These are phyloP conservation scores for Fusarium haematococcum DNA, from an alignment of 2,329 filamentous ascomycete species.

Conservation along the genomic window DNA sequence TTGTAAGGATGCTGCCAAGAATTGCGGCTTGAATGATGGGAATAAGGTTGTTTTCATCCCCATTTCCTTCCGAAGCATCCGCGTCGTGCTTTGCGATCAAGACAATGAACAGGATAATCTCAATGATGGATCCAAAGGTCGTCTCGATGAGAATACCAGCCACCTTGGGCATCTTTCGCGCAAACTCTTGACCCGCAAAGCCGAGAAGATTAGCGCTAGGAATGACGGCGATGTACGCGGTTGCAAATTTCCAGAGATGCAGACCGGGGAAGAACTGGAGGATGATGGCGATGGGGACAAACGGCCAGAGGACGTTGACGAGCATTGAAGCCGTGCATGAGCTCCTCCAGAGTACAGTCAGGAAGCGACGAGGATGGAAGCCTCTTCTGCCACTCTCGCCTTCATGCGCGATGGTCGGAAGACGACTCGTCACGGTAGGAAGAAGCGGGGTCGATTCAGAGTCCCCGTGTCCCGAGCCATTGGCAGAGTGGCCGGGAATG, in stretches of 20 bases:
- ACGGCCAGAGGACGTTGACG: slow-evolving; percentile 62
- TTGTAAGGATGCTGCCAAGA: slow-evolving; percentile 76
- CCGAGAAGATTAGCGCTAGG: slow-evolving; percentile 62
- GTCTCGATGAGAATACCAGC: slow-evolving; percentile 64
- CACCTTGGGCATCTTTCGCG: slow-evolving; percentile 73
- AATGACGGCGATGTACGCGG: slow-evolving; percentile 61
- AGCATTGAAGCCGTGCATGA: slow-evolving; percentile 58
- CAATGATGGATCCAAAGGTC: slow-evolving; percentile 72
- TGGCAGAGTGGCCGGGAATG: slow-evolving; percentile 10
- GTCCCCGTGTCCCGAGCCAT: slow-evolving; percentile 13
- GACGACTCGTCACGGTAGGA: slow-evolving; percentile 33
- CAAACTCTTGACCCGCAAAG: slow-evolving; percentile 66
- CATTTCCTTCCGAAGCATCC: slow-evolving; percentile 27
- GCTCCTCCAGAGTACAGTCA: slow-evolving; percentile 56
- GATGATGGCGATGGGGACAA: slow-evolving; percentile 59
- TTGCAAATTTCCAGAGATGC: slow-evolving; percentile 59
- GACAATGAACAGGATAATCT: slow-evolving; percentile 76
- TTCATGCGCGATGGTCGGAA: slow-evolving; percentile 44
- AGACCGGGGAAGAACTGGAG: slow-evolving; percentile 51
- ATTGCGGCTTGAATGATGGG: slow-evolving; percentile 77
- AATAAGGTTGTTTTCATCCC: slow-evolving; percentile 56
- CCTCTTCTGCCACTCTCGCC: slow-evolving; percentile 60
- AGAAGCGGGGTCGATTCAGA: slow-evolving; percentile 47
- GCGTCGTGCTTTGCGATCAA: slow-evolving; percentile 58
- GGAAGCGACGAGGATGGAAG: slow-evolving; percentile 56